Percentiles rank a stretch among this genome's conserved stretches.
Conservation (phyloP, 2,329 filamentous ascomycete species). For the Leptodontidium sp. region DNA sequence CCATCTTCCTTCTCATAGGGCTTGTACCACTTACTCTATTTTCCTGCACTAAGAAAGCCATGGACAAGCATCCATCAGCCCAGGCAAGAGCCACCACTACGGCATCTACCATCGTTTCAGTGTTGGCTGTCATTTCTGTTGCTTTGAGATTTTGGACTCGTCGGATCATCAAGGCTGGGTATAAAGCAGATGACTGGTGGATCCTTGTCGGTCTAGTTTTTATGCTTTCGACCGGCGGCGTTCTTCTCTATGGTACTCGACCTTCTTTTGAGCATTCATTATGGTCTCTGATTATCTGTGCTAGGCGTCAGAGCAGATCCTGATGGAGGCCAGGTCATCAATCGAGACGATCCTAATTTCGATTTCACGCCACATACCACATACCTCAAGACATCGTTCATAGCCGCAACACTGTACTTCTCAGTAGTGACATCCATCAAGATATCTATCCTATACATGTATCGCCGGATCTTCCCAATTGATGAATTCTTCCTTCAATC, state of each 20-base stretch:
- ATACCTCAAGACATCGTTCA: slow-evolving; percentile 21
- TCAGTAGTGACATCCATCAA: slow-evolving; percentile 21
- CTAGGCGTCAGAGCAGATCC: slow-evolving; percentile 18
- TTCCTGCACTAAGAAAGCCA: not conserved
- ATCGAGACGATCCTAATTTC: slow-evolving; percentile 20
- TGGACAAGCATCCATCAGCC: slow-evolving; percentile 2
- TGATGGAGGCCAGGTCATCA: slow-evolving; percentile 13
- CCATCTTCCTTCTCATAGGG: slow-evolving; percentile 10
- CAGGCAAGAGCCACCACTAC: slow-evolving; percentile 18
- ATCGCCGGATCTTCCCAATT: slow-evolving; percentile 14
- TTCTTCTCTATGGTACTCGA: slow-evolving; percentile 13
- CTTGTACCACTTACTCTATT: not conserved
- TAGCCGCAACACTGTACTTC: slow-evolving; percentile 20
- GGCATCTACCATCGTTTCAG: slow-evolving; percentile 1
- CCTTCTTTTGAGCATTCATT: not conserved
- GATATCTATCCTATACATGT: slow-evolving; percentile 20
- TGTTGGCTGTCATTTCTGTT: slow-evolving; percentile 12
- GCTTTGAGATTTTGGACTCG: slow-evolving; percentile 19
- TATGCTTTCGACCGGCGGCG: slow-evolving; percentile 9
- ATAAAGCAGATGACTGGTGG: slow-evolving; percentile 18
- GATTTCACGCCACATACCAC: slow-evolving; percentile 1
- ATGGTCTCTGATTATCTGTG: not conserved
- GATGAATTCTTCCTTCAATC: slow-evolving; percentile 15
- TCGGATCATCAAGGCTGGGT: slow-evolving; percentile 6
- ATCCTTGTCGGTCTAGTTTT: slow-evolving; percentile 6